phyloP scores from a whole-genome alignment of 2,329 filamentous ascomycete genomes.

The Phoma sp. region DNA sequence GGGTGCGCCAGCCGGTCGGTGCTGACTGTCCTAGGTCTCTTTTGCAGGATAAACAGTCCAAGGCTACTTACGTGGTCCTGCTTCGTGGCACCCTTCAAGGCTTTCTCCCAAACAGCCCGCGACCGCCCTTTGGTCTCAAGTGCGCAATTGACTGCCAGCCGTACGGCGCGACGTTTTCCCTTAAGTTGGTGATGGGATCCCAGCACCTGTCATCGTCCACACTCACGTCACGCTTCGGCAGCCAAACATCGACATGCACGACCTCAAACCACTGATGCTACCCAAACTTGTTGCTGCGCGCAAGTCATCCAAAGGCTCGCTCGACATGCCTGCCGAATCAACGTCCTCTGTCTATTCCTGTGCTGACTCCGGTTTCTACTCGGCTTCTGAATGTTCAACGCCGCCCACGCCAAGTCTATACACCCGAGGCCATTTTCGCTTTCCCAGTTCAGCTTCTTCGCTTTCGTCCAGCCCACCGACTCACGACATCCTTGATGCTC shows the following conservation, averaged over 20 bases:
- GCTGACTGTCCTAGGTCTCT: conserved; percentile 32
- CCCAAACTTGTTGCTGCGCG: conserved; percentile 48
- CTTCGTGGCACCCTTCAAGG: conserved; percentile 46
- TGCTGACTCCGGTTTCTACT: conserved; percentile 50
- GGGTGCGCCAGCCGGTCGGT: conserved; percentile 30
- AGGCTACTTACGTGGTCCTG: conserved; percentile 46
- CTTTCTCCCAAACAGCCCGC: conserved; percentile 39
- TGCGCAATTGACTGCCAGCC: conserved; percentile 24
- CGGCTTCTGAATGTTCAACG: conserved; percentile 70
- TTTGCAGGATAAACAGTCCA: conserved; percentile 36
- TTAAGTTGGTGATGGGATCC: conserved; percentile 48
- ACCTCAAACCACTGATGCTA: conserved; percentile 48
- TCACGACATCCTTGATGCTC: conserved; percentile 60
- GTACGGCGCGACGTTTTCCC: conserved; percentile 22
- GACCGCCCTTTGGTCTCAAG: conserved; percentile 37
- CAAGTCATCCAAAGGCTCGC: conserved; percentile 43
- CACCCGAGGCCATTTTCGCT: conserved; percentile 65
- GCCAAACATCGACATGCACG: conserved; percentile 40
- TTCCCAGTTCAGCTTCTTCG: conserved; percentile 79
- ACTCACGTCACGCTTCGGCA: conserved; percentile 35
- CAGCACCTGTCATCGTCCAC: conserved; percentile 35
- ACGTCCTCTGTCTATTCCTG: conserved; percentile 42
- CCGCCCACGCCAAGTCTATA: conserved; percentile 76
- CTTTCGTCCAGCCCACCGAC: conserved; percentile 63
- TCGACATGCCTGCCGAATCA: conserved; percentile 42